phyloP scores from a whole-genome alignment of 305 asterid species.

The Solanum hybrid region DNA sequence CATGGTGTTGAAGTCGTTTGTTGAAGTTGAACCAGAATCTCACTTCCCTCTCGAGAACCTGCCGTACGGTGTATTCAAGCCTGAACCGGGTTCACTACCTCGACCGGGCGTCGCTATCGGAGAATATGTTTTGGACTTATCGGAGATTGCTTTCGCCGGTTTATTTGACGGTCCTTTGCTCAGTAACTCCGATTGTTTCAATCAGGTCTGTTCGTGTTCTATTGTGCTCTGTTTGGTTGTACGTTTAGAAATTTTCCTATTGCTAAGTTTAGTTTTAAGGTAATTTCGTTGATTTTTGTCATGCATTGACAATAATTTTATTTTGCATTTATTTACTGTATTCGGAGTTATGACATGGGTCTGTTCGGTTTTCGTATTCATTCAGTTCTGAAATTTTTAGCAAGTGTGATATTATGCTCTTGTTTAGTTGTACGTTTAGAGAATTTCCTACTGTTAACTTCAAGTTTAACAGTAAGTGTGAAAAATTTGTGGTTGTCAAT shows the following conservation, averaged over 20 bases:
- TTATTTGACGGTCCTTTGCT: constrained; percentile 74
- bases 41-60: constrained; percentile 93
- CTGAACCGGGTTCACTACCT: constrained; percentile 40
- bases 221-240: background rate
- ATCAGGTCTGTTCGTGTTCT: constrained; percentile 39
- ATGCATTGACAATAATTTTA: background rate
- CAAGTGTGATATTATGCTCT: background rate
- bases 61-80: constrained; percentile 85
- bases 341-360: background rate
- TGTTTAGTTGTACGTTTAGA: background rate
- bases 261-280: background rate
- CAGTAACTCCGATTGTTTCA: constrained; percentile 59
- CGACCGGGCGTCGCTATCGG: constrained; percentile 85
- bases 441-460: background rate
- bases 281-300: background rate
- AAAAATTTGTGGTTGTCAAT: background rate
- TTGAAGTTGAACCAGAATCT: constrained; percentile 68
- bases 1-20: constrained; percentile 70
- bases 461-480: background rate
- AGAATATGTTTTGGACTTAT: constrained; percentile 69
- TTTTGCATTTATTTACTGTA: background rate
- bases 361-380: background rate
- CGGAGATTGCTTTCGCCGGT: constrained; percentile 55
- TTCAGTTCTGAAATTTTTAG: background rate
- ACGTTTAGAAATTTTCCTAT: background rate